phyloP scores from a whole-genome alignment of 768 basidiomycete species.

The Nidularia sp. region DNA sequence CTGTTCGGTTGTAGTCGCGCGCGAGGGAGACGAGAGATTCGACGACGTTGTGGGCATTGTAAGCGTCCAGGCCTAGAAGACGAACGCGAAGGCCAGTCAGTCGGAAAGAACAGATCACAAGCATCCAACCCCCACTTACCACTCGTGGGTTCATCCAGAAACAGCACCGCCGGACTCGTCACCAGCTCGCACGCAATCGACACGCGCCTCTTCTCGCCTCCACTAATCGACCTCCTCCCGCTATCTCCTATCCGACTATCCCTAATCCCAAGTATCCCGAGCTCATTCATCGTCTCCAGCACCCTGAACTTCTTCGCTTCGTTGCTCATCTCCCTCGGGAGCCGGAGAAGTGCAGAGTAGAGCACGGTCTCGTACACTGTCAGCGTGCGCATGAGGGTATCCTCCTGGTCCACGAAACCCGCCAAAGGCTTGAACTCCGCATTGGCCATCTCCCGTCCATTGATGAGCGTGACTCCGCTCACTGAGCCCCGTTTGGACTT shows the following conservation, averaged over 20 bases:
- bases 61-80: conserved; percentile 80
- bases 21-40: conserved; percentile 86
- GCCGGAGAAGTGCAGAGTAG: conserved; percentile 84
- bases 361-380: conserved; percentile 98
- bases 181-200: conserved; percentile 98
- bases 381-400: conserved; percentile 93
- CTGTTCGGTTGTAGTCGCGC: conserved; percentile 86
- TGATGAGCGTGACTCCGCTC: conserved; percentile 73
- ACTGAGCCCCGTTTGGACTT: conserved; percentile 83
- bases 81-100: neutral
- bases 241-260: conserved; percentile 86
- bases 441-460: conserved; percentile 75
- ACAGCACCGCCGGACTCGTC: conserved; percentile 92
- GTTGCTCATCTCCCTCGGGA: conserved; percentile 93
- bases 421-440: conserved; percentile 79
- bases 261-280: conserved; percentile 90
- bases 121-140: conserved; percentile 41
- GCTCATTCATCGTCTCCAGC: conserved; percentile 92
- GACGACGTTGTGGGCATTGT: conserved; percentile 93
- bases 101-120: too few relatives aligned
- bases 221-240: conserved; percentile 87
- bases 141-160: conserved; percentile 96
- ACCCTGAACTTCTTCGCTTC: conserved; percentile 95
- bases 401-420: conserved; percentile 98
- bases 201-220: conserved; percentile 95